A percentile compares a stretch with the other conserved stretches of the same genome.
Conservation (phyloP, 768 basidiomycete species). For the Serendipita sp. region DNA sequence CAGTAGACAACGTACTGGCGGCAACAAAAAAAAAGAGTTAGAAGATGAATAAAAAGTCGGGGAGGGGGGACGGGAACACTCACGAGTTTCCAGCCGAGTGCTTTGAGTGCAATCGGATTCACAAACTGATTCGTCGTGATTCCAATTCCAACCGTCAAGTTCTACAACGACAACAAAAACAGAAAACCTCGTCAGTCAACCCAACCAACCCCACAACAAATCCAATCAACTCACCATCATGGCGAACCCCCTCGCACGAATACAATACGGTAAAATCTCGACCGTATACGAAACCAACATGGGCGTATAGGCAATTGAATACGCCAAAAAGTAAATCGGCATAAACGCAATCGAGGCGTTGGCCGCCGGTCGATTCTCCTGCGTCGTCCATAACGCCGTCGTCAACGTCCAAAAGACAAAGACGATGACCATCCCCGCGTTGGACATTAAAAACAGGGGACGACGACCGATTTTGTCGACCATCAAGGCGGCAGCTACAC, state of each 20-base stretch:
- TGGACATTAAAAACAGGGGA: conserved; percentile 33
- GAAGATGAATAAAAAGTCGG: neutral
- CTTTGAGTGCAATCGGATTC: conserved; percentile 54
- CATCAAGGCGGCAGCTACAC: conserved; percentile 25
- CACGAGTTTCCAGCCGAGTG: conserved; percentile 28
- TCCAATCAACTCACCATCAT: conserved; percentile 58
- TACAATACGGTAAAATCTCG: conserved; percentile 66
- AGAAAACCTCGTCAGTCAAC: too few species aligned
- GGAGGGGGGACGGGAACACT: conserved; percentile 5
- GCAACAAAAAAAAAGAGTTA: neutral
- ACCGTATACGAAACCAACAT: conserved; percentile 48
- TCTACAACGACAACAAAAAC: conserved; percentile 22
- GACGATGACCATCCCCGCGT: conserved; percentile 21
- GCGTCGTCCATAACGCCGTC: conserved; percentile 24
- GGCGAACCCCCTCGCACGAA: conserved; percentile 68
- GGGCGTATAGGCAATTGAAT: conserved; percentile 55
- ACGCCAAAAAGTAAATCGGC: conserved; percentile 36
- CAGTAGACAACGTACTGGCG: conserved; percentile 37
- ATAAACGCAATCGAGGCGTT: conserved; percentile 49
- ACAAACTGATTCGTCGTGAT: conserved; percentile 68
- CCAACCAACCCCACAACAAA: too few species aligned
- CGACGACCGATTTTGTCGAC: conserved; percentile 36
- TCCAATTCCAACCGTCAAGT: conserved; percentile 43
- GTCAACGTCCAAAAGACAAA: conserved; percentile 29
- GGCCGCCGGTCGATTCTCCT: conserved; percentile 19